These are phyloP conservation scores for Russula compacta DNA, from an alignment of 768 basidiomycete species.

Conservation along the genomic window DNA sequence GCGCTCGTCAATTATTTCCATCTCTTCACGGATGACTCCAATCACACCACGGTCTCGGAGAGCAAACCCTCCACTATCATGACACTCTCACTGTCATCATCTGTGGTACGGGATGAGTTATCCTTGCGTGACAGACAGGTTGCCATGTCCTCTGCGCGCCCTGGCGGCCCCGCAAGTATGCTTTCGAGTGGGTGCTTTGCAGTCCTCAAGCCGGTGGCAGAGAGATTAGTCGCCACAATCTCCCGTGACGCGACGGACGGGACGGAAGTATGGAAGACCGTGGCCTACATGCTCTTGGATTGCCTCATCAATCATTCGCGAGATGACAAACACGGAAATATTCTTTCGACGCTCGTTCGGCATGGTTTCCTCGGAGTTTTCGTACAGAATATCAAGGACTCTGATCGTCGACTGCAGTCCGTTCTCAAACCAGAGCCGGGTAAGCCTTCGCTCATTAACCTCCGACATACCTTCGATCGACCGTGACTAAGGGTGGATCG, in stretches of 20 bases:
- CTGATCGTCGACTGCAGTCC: constrained; percentile 61
- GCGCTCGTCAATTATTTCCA: constrained; percentile 84
- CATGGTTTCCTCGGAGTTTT: constrained; percentile 78
- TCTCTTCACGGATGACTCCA: constrained; percentile 37
- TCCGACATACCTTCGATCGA: too few species aligned
- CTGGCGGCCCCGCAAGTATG: neutral
- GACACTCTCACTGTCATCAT: neutral
- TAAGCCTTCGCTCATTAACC: constrained; percentile 25
- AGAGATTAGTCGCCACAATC: constrained; percentile 61
- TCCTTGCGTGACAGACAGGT: constrained; percentile 7
- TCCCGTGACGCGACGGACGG: constrained; percentile 93
- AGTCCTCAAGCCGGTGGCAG: constrained; percentile 58
- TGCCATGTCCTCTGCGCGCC: constrained; percentile 26
- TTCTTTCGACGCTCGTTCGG: constrained; percentile 50
- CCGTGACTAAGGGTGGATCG: neutral
- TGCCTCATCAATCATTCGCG: constrained; percentile 66
- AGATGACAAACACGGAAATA: constrained; percentile 54
- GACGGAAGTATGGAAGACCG: constrained; percentile 93
- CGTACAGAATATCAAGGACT: constrained; percentile 75
- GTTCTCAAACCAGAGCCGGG: constrained; percentile 88
- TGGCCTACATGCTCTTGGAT: constrained; percentile 86
- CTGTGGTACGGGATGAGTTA: constrained; percentile 16
- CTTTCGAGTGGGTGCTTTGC: constrained; percentile 47
- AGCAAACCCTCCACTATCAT: neutral
- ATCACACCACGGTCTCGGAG: neutral